Evolutionary conservation across 345 rosid genomes (phyloP), one percentile per base, ranked within the genome.

Genomic region (Salix brachista): DNA sequence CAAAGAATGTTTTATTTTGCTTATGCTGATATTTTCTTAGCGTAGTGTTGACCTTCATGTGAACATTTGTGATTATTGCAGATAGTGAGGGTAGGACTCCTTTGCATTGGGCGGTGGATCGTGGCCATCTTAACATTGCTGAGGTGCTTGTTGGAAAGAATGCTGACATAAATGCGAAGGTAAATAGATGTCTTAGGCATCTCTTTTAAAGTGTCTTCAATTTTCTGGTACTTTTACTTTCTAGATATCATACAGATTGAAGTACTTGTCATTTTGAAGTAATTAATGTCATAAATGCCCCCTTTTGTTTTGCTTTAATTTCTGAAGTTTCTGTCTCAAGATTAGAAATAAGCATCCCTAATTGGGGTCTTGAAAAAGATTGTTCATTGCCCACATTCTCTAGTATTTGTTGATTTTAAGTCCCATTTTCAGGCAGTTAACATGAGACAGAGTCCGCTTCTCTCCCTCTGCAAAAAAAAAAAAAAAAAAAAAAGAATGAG

Each of bases 91-190:
- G 98, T 68, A 89, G 92, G 74, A 91, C 97, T 28, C 94, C 99
- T 3, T 84, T 96, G 87, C 99, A 96, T 77, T 94, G 99, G 98
- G 99, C 98, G 67, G 94, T 88, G 73, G 98, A 96, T 78, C 96
- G 97, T 71, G 96, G 98, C 9, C 96, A 92, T 75, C 75, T 83
- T 34, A 50, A 86, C 60, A 81, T 90, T 39, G 82, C 83, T 7
- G 88, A 96, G 80, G 74, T 78, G 56, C 92, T 93, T 75, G 75
- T 93, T 54, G 84, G 85, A 73, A 90, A 73, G 76, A 88, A 91
- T 5, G 90, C 94, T 7, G 92, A 96, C 82, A 82, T 96, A 75
- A 89, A 95, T 81, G 91, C 94, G 8, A 89, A 91, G 96, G 99
- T 91, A 80, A 78, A 54, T 48, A 8, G 8, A 48, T 58, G n/a